Evolutionary conservation across 225 moss, liverwort and hornwort genomes (phyloP), one percentile per base, ranked within the genome.

Genomic region (Polytrichum commune): DNA sequence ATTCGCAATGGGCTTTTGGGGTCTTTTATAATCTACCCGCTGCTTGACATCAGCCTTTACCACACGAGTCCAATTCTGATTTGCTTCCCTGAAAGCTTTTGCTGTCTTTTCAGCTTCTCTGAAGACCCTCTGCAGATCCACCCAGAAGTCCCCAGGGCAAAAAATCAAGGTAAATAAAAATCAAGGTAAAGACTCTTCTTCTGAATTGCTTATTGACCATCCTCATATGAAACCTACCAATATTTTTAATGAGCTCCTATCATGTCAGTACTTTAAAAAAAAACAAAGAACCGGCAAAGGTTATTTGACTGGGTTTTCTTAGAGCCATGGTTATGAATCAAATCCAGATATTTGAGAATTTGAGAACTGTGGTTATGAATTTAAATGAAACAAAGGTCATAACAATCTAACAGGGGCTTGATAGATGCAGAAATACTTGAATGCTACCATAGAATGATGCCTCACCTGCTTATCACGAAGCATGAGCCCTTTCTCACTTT

Each of bases 401-500:
- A 53, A 73, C 29, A 61, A 20, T 20, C 62, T 61, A 46, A 62
- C 70, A 67, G 74, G 28, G 16, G 29, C 23, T 38, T 28, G 24
- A 74, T 29, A 29, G 7, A 30, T 33, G 22, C 26, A 24, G 29
- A 71, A 61, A 61, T 23, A n/a, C 26, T 61, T 13, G 18, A 61
- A 60, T 60, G 9, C 60, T n/a, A 60, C 22, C 25, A 25, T 60
- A 7, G 60, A n/a, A 61, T 23, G 60, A 22, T 26, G 22, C 35
- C 3, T 73, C 65, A 92, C 93, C 86, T 86, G 67, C 68, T 89
- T 94, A 73, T 95, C 95, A 53, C 73, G 74, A 69, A 95, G 86
- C 74, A 95, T 83, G 63, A 95, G 91, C 66, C 95, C 95, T 65
- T 71, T 74, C 67, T 83, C 82, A 73, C 86, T 91, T 73, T 95